These are phyloP conservation scores for Coriaria nepalensis DNA, from an alignment of 306 rosid genomes.

Conservation along the genomic window DNA sequence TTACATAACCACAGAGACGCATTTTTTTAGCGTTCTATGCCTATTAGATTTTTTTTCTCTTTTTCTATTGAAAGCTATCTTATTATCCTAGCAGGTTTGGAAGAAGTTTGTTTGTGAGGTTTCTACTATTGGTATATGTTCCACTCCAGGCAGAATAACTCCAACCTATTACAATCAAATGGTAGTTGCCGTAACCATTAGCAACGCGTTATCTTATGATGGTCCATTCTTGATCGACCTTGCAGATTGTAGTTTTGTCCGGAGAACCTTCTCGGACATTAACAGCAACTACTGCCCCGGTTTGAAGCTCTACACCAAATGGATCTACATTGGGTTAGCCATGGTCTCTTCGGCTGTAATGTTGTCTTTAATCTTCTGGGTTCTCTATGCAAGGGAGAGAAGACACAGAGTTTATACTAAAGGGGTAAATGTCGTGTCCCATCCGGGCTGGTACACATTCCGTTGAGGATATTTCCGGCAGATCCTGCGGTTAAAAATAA, in stretches of 20 bases:
- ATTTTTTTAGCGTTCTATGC: no score
- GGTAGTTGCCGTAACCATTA: slow-evolving; percentile 21
- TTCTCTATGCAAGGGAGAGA: slow-evolving; percentile 22
- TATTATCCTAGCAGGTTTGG: slow-evolving; percentile 23
- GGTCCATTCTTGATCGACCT: slow-evolving; percentile 28
- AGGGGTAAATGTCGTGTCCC: background rate
- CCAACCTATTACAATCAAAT: slow-evolving; percentile 23
- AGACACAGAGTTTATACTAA: slow-evolving; percentile 7
- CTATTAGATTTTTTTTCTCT: no score
- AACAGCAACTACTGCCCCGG: slow-evolving; percentile 14
- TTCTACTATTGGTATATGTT: slow-evolving; percentile 23
- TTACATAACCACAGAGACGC: no score
- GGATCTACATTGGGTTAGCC: slow-evolving; percentile 22
- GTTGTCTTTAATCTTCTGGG: slow-evolving; percentile 35
- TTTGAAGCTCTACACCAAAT: slow-evolving; percentile 12
- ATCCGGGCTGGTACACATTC: background rate
- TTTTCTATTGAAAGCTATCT: no score
- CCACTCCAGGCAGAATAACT: slow-evolving; percentile 27
- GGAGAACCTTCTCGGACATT: slow-evolving; percentile 21
- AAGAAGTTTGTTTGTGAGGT: slow-evolving; percentile 16
- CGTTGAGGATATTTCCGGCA: background rate
- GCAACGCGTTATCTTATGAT: slow-evolving; percentile 13
- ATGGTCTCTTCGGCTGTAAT: slow-evolving; percentile 22
- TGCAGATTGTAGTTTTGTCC: slow-evolving; percentile 30
- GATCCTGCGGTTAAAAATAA: no score